Base-by-base conservation (phyloP, 116 monocot genomes). In the Iris pallida region DNA sequence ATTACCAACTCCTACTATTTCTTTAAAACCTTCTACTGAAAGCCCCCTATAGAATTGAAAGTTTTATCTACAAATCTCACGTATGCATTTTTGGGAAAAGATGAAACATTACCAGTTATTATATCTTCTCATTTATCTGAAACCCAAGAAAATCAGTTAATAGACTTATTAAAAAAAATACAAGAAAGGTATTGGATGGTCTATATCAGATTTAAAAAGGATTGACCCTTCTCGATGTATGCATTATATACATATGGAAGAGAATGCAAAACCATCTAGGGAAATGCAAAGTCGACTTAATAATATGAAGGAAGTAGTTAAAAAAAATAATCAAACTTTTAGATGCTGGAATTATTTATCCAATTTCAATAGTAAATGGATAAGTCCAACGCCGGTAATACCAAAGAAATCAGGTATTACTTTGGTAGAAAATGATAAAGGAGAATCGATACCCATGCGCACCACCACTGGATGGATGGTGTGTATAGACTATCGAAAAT, bases 401-500 rank as follows among this genome's bases (percentile, higher is more conserved):
- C 49, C 15, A 16, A 66, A 66, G 66, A 66, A 51, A 51, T 20
- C 6, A 6, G 66, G 52, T 1, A 66, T 66, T 12, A 66, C 5
- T 2, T 8, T 66, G 16, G 16, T 65, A 4, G 14, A 10, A 44
- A 65, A 65, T 65, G 6, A 43, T 9, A 45, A 17, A 6, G 45
- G 17, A 7, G 16, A 51, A 51, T 30, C 51, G 5, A 47, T 51
- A 7, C 66, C 49, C 18, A 66, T 6, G 3, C 0, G 40, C 10
- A 66, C 7, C 4, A 6, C 19, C 14, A 66, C 20, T 18, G 14
- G 20, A 17, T 51, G 66, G 66, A 5, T 20, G 7, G 49, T 66
- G 8, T 66, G 49, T 20, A 49, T 53, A 47, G 66, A 66, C 16
- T 66, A 66, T 66, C 14, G 1, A 4, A 66, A 66, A 49, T 16